Base-by-base conservation (phyloP, 768 basidiomycete genomes). In the Phlebiopsis gigantea region DNA sequence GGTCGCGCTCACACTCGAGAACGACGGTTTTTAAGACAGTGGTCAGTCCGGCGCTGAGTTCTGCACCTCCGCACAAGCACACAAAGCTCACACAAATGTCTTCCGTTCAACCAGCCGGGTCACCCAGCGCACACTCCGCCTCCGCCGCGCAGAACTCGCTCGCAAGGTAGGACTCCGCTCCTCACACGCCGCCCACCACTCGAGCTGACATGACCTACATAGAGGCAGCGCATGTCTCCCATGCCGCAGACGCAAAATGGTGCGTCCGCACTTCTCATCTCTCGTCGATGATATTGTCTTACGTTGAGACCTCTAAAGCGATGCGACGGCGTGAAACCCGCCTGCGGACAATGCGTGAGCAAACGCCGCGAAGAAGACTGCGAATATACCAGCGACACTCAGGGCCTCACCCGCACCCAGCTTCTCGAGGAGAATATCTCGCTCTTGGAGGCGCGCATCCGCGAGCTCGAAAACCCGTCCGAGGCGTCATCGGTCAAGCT, bases 291-390 rank as follows among this genome's bases (percentile, higher is more conserved):
- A 34, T 10, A 7, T 19, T 49, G n/a, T 30, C 19, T 31, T 15
- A 9, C 42, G 12, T 12, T 15, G n/a, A 46, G 51, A 28, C 14
- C 24, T 17, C 22, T 56, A 39, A 10, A 84, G 87, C 84, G 79
- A 77, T 89, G 87, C 61, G 85, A 89, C 63, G 84, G 84, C n/a
- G 67, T 65, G 6, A 83, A 80, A 61, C 87, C 87, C 2, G 71
- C 78, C 15, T 89, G 87, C 67, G 81, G 83, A 0, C 85, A 81
- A 29, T 89, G 87, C 71, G 66, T 72, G 19, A 69, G 74, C 9
- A 61, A 61, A 31, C 56, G 49, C 45, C 80, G 84, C 59, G 76
- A 77, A 29, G 85, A 85, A 53, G 83, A 83, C 25, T 89, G 87
- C 68, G 85, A 88, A 68, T 89, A 87, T 65, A 75, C 81, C 7